Evolutionary conservation across 257 asterid species (phyloP), one percentile per base, ranked within the genome.

Genomic region (Voacanga thouarsii): DNA sequence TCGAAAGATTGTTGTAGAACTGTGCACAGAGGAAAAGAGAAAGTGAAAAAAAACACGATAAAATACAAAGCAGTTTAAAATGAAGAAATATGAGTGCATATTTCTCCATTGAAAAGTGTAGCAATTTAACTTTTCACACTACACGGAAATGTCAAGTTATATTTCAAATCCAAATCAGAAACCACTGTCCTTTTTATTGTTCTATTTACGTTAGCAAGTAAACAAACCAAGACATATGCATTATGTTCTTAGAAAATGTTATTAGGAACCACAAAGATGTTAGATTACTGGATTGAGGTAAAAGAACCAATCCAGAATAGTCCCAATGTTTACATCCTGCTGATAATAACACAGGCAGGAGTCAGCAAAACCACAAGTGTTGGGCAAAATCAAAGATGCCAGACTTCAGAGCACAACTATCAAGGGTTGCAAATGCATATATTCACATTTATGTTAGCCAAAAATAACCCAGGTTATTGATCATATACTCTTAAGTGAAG

Each of bases 1-100:
- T 86, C 0, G 99, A 87, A 55, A 94, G 85, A 89, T 90, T 90
- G 82, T 91, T 91, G 91, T 92, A 92, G 56, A 91, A 92, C 98
- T 94, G 93, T 79, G 67, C 21, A 77, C 37, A 37, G 10, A 78
- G 44, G 56, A 68, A 78, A 76, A 30, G 49, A 47, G 59, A 64
- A 12, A 68, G 28, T 10, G 41, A 67, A 33, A 37, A 39, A 68
- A 69, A 80, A 66, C 7, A 55, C 41, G 43, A 77, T 28, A 15
- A 53, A 10, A 49, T 66, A 24, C 12, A 59, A 19, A 28, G 7
- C 15, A 43, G 26, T 24, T 6, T 5, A 65, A 15, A 8, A 64
- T 14, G 44, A 24, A 53, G 28, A 28, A 41, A 59, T 12, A 69
- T 4, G 18, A 8, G 18, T 7, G n/a, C 30, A 56, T 19, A 5